Evolutionary conservation across 495 filamentous ascomycete genomes (phyloP), one percentile per base, ranked within the genome.

Genomic region (Talaromyces wortmannii): DNA sequence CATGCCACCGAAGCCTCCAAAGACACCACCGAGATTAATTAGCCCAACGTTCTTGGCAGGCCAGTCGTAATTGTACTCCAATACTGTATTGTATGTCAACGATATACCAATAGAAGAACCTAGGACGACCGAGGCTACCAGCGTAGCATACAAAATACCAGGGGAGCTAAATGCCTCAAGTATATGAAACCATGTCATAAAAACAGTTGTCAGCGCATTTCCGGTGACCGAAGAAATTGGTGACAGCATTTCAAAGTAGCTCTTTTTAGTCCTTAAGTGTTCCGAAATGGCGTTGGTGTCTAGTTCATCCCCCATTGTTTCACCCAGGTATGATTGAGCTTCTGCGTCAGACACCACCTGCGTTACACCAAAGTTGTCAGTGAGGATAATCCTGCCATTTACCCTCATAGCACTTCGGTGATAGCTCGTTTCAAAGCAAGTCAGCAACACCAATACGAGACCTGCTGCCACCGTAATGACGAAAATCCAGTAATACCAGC

Each of bases 401-500:
- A 66, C 2, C 4, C 63, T 31, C 6, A 61, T 58, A 4, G 61
- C 52, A 31, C 57, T 50, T 3, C 68, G 67, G 31, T 64, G 46
- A 33, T 63, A 71, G 7, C 56, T 56, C 1, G 70, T 70, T 55
- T 73, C 70, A 18, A 71, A 67, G 18, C 63, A 57, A 7, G 31
- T 43, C 17, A 74, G 63, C 10, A 69, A 7, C 3, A 67, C 66
- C 8, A 73, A 46, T 6, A 72, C 18, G 3, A 72, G 55, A 0
- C 71, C 71, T 2, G 64, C 48, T 0, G 58, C 69, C 11, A 71
- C 50, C 0, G 68, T 59, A 45, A 70, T 66, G 0, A 62, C 59
- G 33, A 63, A 70, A 0, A 72, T 61, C 69, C 69, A 70, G 56
- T 72, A 72, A 49, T 68, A 71, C 69, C 69, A 72, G 43, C 69